A percentile compares a stretch with the other conserved stretches of the same genome.
Evolutionary conservation across 2,329 filamentous ascomycete genomes (phyloP).

Genomic region (Trichoderma breve): DNA sequence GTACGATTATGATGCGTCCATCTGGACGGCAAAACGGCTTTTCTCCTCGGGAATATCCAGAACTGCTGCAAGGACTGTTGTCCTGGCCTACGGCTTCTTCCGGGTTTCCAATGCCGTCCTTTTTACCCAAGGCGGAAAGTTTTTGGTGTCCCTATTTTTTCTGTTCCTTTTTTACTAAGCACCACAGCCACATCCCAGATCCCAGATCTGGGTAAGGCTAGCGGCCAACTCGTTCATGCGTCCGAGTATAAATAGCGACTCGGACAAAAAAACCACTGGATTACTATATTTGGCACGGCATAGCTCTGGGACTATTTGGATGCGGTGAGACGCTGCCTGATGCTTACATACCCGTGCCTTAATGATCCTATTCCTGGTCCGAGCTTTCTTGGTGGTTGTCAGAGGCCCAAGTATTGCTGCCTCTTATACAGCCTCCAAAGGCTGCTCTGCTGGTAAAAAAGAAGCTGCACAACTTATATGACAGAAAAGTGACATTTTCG

Average conservation of each 20-base stretch:
- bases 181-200: slow-evolving; percentile 10
- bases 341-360: background rate
- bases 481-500: background rate
- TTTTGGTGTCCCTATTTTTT: background rate
- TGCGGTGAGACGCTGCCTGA: slow-evolving; percentile 9
- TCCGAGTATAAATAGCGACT: background rate
- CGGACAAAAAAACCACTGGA: background rate
- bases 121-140: background rate
- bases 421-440: background rate
- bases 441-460: background rate
- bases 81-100: background rate
- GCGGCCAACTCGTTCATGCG: background rate
- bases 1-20: slow-evolving; percentile 1
- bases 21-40: background rate
- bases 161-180: background rate
- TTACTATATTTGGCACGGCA: slow-evolving; percentile 11
- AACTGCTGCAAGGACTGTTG: background rate
- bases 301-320: background rate
- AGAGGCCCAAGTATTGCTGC: background rate
- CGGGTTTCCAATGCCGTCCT: background rate
- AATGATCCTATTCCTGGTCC: background rate
- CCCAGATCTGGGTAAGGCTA: background rate
- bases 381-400: background rate
- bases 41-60: background rate
- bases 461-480: background rate